A percentile compares a stretch with the other conserved stretches of the same genome.
Conservation (phyloP, 306 rosid species). For the Fagus crenata region DNA sequence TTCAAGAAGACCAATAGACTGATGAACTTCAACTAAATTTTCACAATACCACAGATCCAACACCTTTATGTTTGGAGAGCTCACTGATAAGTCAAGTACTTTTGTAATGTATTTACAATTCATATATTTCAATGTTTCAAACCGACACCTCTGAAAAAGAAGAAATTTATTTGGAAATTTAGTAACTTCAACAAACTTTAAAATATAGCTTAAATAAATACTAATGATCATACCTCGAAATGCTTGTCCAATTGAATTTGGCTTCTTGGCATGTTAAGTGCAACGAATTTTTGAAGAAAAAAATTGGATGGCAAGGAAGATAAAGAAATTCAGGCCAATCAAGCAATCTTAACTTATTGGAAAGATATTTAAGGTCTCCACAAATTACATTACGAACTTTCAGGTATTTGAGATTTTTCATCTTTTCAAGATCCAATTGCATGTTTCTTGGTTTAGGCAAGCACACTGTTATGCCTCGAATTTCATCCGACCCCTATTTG, state of each 20-base stretch:
- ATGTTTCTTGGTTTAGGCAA: conserved; percentile 34
- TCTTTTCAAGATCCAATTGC: conserved; percentile 20
- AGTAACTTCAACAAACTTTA: too few relatives aligned
- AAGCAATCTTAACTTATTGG: conserved; percentile 30
- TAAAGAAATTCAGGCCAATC: conserved; percentile 37
- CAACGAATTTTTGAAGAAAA: conserved; percentile 26
- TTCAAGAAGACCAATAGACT: neutral
- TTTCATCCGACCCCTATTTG: conserved; percentile 28
- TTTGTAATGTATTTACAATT: conserved; percentile 8
- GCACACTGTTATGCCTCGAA: conserved; percentile 34
- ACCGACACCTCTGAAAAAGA: neutral
- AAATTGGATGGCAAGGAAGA: conserved; percentile 24
- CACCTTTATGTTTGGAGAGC: conserved; percentile 28
- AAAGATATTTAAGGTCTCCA: conserved; percentile 22
- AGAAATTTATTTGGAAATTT: too few relatives aligned
- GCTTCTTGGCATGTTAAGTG: conserved; percentile 28
- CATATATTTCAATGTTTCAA: neutral
- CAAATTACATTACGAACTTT: conserved; percentile 26
- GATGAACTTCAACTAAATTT: conserved; percentile 31
- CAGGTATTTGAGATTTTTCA: conserved; percentile 34
- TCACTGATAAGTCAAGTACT: conserved; percentile 23
- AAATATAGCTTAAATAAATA: neutral
- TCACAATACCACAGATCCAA: conserved; percentile 28
- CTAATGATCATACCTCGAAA: conserved; percentile 23
- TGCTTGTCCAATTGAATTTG: conserved; percentile 20